Base-by-base conservation (phyloP, 495 filamentous ascomycete genomes). In the Neurospora sp. region DNA sequence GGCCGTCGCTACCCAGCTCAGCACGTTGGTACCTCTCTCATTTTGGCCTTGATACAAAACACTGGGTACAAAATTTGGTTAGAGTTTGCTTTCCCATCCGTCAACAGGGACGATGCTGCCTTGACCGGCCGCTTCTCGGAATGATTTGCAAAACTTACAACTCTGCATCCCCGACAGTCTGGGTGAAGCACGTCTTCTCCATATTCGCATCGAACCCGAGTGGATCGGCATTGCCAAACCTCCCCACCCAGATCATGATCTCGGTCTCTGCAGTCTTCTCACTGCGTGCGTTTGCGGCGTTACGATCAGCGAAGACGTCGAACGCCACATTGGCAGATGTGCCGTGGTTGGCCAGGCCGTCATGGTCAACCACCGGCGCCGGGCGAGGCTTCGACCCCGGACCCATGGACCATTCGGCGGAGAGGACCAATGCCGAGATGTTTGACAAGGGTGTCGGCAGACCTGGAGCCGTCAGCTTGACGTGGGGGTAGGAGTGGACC, bases 401-500 rank as follows among this genome's bases (percentile, higher is more conserved):
- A 12, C 79, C 79, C 78, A 81, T 78, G 31, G 79, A 77, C 79
- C 79, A 81, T 59, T 77, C 41, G 20, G 72, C 75, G 41, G 78
- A 70, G 31, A 81, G 75, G 1, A 42, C 27, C 31, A 81, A 69
- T 70, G 76, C 75, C 73, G 79, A 77, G 38, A 81, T 81, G 69
- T 79, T 79, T 31, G 79, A 76, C 72, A 81, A 62, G 74, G 75
- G 59, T 44, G 74, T 71, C 23, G 79, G 78, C 4, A 79, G 72
- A 27, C 59, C 69, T 12, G 73, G 73, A 16, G 75, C 59, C 14
- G 73, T 70, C n/a, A 81, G 69, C 46, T 81, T 81, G 71, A 81
- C 79, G 75, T 81, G 79, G 74, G 79, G 78, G 71, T 79, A 81
- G 37, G 79, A 81, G 40, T 81, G 78, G 23, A 81, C 79, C 6